These are phyloP conservation scores for Macrocybe gigantea DNA, from an alignment of 768 basidiomycete genomes.

Conservation along the genomic window DNA sequence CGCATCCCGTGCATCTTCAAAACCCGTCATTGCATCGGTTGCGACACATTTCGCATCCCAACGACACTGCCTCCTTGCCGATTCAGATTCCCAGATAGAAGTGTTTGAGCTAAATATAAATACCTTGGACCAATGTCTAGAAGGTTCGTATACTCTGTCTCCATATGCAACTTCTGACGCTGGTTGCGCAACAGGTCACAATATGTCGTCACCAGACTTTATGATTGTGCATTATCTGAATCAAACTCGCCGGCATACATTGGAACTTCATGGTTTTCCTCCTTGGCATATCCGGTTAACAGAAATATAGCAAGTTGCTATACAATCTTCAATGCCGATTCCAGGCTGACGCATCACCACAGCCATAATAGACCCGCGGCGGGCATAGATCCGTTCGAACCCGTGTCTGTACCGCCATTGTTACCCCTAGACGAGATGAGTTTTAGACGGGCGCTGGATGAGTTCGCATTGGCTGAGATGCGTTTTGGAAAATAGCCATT, in stretches of 20 bases:
- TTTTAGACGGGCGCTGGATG: slow-evolving; percentile 68
- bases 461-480: slow-evolving; percentile 70
- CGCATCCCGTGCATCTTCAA: slow-evolving; percentile 54
- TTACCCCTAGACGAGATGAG: slow-evolving; percentile 42
- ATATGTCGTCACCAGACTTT: slow-evolving; percentile 67
- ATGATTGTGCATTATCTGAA: slow-evolving; percentile 66
- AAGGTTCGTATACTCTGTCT: slow-evolving; percentile 38
- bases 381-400: too few relatives aligned
- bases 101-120: slow-evolving; percentile 35
- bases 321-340: background rate
- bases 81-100: slow-evolving; percentile 11
- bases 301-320: slow-evolving; percentile 62
- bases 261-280: slow-evolving; percentile 72
- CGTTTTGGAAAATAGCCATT: slow-evolving; percentile 60
- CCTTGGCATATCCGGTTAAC: slow-evolving; percentile 84
- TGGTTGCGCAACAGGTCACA: slow-evolving; percentile 29
- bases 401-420: too few relatives aligned
- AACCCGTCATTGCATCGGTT: slow-evolving; percentile 55
- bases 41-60: slow-evolving; percentile 40
- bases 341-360: background rate
- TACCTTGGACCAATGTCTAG: slow-evolving; percentile 43
- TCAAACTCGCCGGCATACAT: slow-evolving; percentile 32
- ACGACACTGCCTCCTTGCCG: background rate
- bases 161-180: too few relatives aligned
- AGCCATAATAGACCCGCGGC: slow-evolving; percentile 20